These are phyloP conservation scores for Aspergillus latus DNA, from an alignment of 2,329 filamentous ascomycete genomes.

Conservation along the genomic window DNA sequence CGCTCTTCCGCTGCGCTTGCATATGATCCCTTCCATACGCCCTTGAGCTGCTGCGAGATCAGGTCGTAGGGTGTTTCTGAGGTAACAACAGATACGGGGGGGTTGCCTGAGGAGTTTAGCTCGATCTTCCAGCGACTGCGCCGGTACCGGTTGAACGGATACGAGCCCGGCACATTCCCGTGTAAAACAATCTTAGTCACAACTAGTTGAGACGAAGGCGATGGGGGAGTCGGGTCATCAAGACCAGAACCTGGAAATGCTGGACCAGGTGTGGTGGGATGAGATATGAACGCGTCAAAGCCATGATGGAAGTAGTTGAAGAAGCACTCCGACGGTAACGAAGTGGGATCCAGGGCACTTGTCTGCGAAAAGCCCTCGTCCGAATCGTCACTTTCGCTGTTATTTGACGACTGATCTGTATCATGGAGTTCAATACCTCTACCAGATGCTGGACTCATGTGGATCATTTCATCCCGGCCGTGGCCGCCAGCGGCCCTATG, in stretches of 20 bases:
- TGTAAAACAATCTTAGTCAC: slow-evolving; percentile 92
- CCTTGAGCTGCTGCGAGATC: slow-evolving; percentile 67
- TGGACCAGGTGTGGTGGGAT: slow-evolving; percentile 65
- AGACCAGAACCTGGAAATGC: slow-evolving; percentile 56
- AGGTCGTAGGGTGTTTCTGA: slow-evolving; percentile 79
- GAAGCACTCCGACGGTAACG: slow-evolving; percentile 63
- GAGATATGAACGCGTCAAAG: slow-evolving; percentile 89
- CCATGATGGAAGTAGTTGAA: slow-evolving; percentile 98
- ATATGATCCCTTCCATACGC: slow-evolving; percentile 69
- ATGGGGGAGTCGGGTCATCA: slow-evolving; percentile 31
- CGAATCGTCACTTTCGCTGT: slow-evolving; percentile 68
- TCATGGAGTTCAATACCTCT: slow-evolving; percentile 54
- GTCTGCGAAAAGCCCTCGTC: slow-evolving; percentile 57
- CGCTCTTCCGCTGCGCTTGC: slow-evolving; percentile 56
- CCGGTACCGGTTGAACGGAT: slow-evolving; percentile 92
- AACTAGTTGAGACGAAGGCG: slow-evolving; percentile 63
- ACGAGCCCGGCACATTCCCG: slow-evolving; percentile 91
- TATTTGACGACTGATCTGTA: slow-evolving; percentile 72
- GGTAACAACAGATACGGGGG: slow-evolving; percentile 52
- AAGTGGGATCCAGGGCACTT: slow-evolving; percentile 61
- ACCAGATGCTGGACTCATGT: slow-evolving; percentile 37
- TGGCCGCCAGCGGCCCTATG: slow-evolving; percentile 51
- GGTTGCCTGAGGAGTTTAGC: slow-evolving; percentile 41
- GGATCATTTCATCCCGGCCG: slow-evolving; percentile 32
- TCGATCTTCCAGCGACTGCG: slow-evolving; percentile 82